Base-by-base conservation (phyloP, 768 basidiomycete species). In the Clavulina sp. region DNA sequence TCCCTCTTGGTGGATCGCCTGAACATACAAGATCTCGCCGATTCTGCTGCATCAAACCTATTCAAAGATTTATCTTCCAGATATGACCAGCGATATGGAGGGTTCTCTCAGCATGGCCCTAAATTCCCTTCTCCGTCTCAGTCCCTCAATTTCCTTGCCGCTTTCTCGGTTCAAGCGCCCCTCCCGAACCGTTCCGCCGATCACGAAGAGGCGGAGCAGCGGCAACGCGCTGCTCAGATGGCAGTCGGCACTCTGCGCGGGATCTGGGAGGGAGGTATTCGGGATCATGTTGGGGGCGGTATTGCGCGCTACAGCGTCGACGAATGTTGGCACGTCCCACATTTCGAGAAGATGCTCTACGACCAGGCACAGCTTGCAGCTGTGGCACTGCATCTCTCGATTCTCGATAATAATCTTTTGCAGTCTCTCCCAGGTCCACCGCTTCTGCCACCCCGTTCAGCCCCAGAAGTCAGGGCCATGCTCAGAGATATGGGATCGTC, bases 331-430 rank as follows among this genome's bases (percentile, higher is more conserved):
- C 63, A 65, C 30, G 64, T 70, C 1, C 69, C 69, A 4, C 69
- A 70, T 57, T 70, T 70, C 52, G 68, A 70, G 50, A 69, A 69
- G 54, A 62, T 62, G 62, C 54, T 61, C 41, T 70, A 70, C 54
- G 69, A 70, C 50, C 61, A 70, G 56, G 68, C 63, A 3, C 69
- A 70, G 54, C 58, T 70, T 2, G 54, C 61, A 9, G 30, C 56
- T 0, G 54, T 57, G 7, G 55, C 59, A 4, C 53, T 60, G 2
- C 58, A 62, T 47, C 56, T 61, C 32, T 54, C 43, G 13, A 9
- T 46, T 28, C 13, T 46, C 43, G 16, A 9, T 26, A 9, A 9
- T 16, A 13, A 24, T 41, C 53, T 60, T 13, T 54, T 60, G 4
- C 57, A 9, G 34, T 38, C 34, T 19, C 9, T 19, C 19, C 19